phyloP scores from a whole-genome alignment of 305 asterid species.

The Fraxinus sp. region DNA sequence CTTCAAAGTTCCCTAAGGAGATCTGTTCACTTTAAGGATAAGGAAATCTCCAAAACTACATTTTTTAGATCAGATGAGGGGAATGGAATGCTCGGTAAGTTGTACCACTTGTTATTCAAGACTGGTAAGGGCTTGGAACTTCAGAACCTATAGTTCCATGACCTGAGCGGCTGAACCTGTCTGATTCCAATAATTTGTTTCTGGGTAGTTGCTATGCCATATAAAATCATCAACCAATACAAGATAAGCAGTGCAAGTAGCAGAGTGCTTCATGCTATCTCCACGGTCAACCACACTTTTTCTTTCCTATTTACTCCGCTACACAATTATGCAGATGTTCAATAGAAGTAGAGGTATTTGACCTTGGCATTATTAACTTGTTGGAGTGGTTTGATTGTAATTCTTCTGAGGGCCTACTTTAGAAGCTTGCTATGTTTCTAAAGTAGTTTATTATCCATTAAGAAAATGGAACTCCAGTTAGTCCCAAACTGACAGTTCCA shows the following conservation, averaged over 20 bases:
- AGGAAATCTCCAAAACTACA: background rate
- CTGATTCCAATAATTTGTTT: background rate
- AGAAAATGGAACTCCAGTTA: background rate
- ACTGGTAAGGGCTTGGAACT: constrained; percentile 16
- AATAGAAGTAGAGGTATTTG: background rate
- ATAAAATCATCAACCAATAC: background rate
- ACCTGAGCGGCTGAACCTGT: background rate
- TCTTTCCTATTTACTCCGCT: background rate
- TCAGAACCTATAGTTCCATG: constrained; percentile 11
- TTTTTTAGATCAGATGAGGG: background rate
- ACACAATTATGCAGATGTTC: background rate
- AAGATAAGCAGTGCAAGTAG: background rate
- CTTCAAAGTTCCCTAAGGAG: constrained; percentile 3
- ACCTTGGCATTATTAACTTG: background rate
- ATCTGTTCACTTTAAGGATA: background rate
- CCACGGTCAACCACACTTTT: background rate
- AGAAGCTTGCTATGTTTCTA: background rate
- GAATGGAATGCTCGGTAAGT: background rate
- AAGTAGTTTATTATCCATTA: background rate
- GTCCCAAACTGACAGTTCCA: background rate
- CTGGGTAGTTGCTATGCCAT: background rate
- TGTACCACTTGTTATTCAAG: background rate
- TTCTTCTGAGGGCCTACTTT: background rate
- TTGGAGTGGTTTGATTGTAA: background rate
- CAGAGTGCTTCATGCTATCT: constrained; percentile 1